These are phyloP conservation scores for Spergularia marina DNA, from an alignment of 148 eudicot species.

Conservation along the genomic window DNA sequence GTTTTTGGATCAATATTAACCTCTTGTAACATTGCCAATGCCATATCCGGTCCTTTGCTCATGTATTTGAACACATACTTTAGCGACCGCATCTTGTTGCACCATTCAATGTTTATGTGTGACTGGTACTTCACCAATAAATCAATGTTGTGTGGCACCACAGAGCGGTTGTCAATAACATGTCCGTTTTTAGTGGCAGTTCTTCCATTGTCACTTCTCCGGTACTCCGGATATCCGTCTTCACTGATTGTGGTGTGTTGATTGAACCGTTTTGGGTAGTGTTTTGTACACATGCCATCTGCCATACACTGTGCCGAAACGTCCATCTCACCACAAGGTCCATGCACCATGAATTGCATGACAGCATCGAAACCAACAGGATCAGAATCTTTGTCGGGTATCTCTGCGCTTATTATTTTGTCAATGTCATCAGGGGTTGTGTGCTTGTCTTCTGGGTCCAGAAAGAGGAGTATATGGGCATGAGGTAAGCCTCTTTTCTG, in stretches of 20 bases:
- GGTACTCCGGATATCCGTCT: neutral
- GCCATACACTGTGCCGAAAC: neutral
- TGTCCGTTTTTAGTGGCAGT: too few species aligned
- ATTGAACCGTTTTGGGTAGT: neutral
- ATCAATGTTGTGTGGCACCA: too few species aligned
- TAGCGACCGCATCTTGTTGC: too few species aligned
- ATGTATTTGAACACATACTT: too few species aligned
- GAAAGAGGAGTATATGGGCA: slow-evolving; percentile 6
- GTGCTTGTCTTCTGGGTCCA: neutral
- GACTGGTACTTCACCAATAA: too few species aligned
- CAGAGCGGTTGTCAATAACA: too few species aligned
- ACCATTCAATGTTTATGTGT: too few species aligned
- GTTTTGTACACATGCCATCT: neutral
- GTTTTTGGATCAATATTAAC: too few species aligned
- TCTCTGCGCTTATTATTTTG: neutral
- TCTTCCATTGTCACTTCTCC: neutral
- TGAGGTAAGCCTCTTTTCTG: neutral
- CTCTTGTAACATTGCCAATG: too few species aligned
- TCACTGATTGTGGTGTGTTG: neutral
- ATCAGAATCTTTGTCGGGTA: neutral
- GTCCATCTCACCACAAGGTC: neutral
- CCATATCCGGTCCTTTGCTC: too few species aligned
- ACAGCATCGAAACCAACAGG: neutral
- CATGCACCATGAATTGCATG: slow-evolving; percentile 6
- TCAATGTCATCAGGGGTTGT: neutral